These are phyloP conservation scores for Mycena rebaudengoi DNA, from an alignment of 768 basidiomycete genomes.

Conservation along the genomic window DNA sequence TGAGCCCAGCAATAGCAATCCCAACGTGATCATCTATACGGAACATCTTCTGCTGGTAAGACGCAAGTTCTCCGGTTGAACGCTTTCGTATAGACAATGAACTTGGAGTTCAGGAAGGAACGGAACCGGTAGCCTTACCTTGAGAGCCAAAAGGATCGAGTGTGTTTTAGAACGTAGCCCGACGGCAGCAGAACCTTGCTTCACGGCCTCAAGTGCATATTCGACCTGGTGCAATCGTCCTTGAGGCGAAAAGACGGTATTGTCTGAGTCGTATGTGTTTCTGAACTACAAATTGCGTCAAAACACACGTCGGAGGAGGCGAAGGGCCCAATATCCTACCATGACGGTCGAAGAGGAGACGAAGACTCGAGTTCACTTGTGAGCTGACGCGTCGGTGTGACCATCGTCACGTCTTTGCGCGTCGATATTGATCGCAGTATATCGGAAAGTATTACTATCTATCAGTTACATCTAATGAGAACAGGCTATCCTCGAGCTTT, in stretches of 20 bases:
- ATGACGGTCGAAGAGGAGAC: slow-evolving; percentile 32
- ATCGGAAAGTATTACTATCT: slow-evolving; percentile 7
- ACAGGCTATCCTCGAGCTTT: slow-evolving; percentile 61
- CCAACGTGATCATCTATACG: slow-evolving; percentile 99
- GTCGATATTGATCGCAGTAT: neutral
- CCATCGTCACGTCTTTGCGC: slow-evolving; percentile 6
- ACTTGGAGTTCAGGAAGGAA: slow-evolving; percentile 11
- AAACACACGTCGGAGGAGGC: slow-evolving; percentile 12
- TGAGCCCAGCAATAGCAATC: slow-evolving; percentile 99
- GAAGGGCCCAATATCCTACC: slow-evolving; percentile 38
- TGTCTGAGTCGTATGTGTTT: slow-evolving; percentile 98
- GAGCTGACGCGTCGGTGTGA: slow-evolving; percentile 19
- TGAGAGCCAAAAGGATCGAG: slow-evolving; percentile 89
- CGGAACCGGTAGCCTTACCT: slow-evolving; percentile 65
- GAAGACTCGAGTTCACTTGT: neutral
- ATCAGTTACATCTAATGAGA: slow-evolving; percentile 1
- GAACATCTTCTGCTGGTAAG: slow-evolving; percentile 99
- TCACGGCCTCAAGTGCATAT: slow-evolving; percentile 98
- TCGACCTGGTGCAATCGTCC: slow-evolving; percentile 97
- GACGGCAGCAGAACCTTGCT: slow-evolving; percentile 99
- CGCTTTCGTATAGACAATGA: slow-evolving; percentile 59
- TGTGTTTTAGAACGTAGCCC: slow-evolving; percentile 96
- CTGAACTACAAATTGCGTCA: slow-evolving; percentile 67
- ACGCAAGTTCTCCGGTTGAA: slow-evolving; percentile 96
- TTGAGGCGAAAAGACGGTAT: slow-evolving; percentile 96